Evolutionary conservation across 768 basidiomycete genomes (phyloP).

Genomic region (Mycena kentingensis): DNA sequence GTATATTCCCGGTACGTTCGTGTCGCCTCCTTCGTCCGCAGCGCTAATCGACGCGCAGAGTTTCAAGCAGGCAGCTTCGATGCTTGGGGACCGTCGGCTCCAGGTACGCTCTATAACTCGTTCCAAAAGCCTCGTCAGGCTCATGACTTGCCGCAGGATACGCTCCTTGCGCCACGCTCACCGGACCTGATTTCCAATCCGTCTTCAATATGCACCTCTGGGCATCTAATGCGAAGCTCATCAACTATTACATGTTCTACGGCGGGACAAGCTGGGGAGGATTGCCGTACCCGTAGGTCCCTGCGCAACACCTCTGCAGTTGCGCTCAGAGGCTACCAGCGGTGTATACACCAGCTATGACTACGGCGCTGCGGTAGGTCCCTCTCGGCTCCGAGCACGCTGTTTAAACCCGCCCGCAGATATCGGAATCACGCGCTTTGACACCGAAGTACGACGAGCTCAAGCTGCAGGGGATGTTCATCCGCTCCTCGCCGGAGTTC

Average conservation of each 20-base stretch:
- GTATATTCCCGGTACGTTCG: slow-evolving; percentile 62
- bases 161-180: slow-evolving; percentile 61
- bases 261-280: slow-evolving; percentile 90
- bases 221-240: slow-evolving; percentile 80
- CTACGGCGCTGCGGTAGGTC: slow-evolving; percentile 64
- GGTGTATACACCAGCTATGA: slow-evolving; percentile 62
- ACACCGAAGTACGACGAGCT: slow-evolving; percentile 74
- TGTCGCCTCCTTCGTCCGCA: slow-evolving; percentile 3
- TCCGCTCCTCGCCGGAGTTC: slow-evolving; percentile 78
- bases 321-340: neutral
- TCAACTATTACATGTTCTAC: slow-evolving; percentile 86
- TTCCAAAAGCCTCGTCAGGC: neutral
- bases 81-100: slow-evolving; percentile 76
- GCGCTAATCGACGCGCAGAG: slow-evolving; percentile 30
- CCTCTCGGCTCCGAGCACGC: neutral
- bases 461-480: slow-evolving; percentile 76
- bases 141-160: slow-evolving; percentile 48
- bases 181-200: slow-evolving; percentile 72
- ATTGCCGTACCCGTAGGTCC: slow-evolving; percentile 73
- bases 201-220: slow-evolving; percentile 80
- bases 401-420: slow-evolving; percentile 34
- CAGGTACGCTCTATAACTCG: slow-evolving; percentile 41
- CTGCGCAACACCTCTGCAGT: neutral
- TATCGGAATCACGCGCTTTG: slow-evolving; percentile 67
- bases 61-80: slow-evolving; percentile 81